Conservation (phyloP, 1,139 yeast genomes). For the Sugiyamaella neomexicana region DNA sequence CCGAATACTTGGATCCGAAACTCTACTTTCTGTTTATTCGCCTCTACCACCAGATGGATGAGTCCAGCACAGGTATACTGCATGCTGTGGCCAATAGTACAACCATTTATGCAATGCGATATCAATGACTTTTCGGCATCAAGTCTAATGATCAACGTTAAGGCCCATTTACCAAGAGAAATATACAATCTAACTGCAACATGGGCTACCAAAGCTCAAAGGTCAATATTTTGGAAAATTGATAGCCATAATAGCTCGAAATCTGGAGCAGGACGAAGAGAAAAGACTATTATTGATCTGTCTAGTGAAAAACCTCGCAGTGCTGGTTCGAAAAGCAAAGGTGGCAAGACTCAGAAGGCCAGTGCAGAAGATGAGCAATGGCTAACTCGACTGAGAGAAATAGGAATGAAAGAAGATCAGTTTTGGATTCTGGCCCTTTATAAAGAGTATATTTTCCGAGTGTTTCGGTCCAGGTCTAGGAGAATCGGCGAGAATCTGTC, state of each 20-base stretch:
- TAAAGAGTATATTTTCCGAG: constrained; percentile 65
- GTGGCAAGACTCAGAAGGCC: constrained; percentile 11
- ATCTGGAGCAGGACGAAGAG: constrained; percentile 34
- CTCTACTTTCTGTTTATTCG: constrained; percentile 59
- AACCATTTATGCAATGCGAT: constrained; percentile 76
- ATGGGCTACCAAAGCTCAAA: constrained; percentile 71
- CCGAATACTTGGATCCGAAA: constrained; percentile 89
- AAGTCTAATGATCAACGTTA: constrained; percentile 61
- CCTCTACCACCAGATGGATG: constrained; percentile 62
- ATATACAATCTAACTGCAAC: constrained; percentile 63
- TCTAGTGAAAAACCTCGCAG: constrained; percentile 1
- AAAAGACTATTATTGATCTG: constrained; percentile 23
- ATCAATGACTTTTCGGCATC: constrained; percentile 66
- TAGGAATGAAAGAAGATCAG: constrained; percentile 71
- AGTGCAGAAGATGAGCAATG: constrained; percentile 68
- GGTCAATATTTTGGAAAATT: constrained; percentile 77
- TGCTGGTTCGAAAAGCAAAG: neutral
- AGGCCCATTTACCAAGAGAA: constrained; percentile 64
- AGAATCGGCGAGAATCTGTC: constrained; percentile 21
- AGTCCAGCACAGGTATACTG: constrained; percentile 81
- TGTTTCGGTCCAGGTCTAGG: constrained; percentile 45
- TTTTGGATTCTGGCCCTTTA: constrained; percentile 70
- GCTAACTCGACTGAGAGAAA: constrained; percentile 63
- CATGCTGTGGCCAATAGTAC: constrained; percentile 75
- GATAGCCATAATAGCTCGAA: constrained; percentile 37